These are phyloP conservation scores for Tylopilus felleus DNA, from an alignment of 768 basidiomycete species.

Conservation along the genomic window DNA sequence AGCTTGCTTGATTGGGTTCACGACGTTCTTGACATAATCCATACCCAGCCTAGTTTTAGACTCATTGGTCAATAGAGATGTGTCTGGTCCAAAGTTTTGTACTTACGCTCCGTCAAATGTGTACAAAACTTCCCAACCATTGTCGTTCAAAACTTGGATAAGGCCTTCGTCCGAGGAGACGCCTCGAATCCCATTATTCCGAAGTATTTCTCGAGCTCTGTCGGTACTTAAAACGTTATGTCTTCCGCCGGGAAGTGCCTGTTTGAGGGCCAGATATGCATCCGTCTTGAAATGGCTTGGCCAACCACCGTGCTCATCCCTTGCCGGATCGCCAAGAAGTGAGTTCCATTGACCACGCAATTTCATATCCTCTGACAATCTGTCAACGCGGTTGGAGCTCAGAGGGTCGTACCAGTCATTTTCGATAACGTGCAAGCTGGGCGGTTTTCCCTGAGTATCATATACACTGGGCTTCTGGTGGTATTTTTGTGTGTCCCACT, in stretches of 20 bases:
- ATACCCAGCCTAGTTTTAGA: slow-evolving; percentile 34
- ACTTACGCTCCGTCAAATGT: slow-evolving; percentile 41
- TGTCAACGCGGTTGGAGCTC: slow-evolving; percentile 37
- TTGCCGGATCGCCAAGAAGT: slow-evolving; percentile 9
- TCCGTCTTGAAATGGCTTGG: slow-evolving; percentile 18
- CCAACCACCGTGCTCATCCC: slow-evolving; percentile 23
- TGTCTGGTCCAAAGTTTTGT: not conserved
- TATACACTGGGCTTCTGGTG: slow-evolving; percentile 30
- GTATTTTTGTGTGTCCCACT: slow-evolving; percentile 37
- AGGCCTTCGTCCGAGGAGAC: slow-evolving; percentile 29
- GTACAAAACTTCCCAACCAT: slow-evolving; percentile 36
- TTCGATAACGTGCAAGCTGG: slow-evolving; percentile 35
- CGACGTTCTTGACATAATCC: slow-evolving; percentile 43
- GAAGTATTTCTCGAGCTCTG: slow-evolving; percentile 20
- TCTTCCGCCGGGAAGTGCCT: slow-evolving; percentile 11
- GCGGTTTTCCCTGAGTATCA: slow-evolving; percentile 16
- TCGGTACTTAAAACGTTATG: slow-evolving; percentile 22
- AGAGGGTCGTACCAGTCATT: slow-evolving; percentile 41
- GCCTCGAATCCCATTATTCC: slow-evolving; percentile 9
- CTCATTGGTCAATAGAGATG: slow-evolving; percentile 8
- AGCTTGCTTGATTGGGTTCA: slow-evolving; percentile 36
- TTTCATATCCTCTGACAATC: slow-evolving; percentile 31
- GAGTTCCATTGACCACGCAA: slow-evolving; percentile 31
- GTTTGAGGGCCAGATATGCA: slow-evolving; percentile 20
- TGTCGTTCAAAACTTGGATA: slow-evolving; percentile 27